Percentiles rank a stretch among this genome's conserved stretches.
phyloP scores from a whole-genome alignment of 2,329 filamentous ascomycete genomes.

The Ceratocystiopsis sp. region DNA sequence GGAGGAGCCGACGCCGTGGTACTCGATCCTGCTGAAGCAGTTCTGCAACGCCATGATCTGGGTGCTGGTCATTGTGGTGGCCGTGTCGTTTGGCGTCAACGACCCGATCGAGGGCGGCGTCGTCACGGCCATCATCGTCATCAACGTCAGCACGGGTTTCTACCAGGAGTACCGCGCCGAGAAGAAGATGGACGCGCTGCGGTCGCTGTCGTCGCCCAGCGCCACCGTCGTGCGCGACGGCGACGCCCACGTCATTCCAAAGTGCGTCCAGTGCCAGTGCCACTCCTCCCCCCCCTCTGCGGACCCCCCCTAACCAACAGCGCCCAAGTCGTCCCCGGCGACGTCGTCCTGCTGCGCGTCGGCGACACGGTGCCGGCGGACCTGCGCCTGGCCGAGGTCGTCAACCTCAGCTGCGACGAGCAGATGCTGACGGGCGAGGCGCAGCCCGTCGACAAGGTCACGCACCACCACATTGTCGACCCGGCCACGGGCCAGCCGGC shows the following conservation, averaged over 20 bases:
- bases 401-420: conserved; percentile 70
- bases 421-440: conserved; percentile 64
- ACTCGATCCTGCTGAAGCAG: conserved; percentile 57
- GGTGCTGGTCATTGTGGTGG: conserved; percentile 60
- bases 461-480: conserved; percentile 28
- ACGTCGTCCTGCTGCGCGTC: conserved; percentile 49
- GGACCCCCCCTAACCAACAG: conserved; percentile 15
- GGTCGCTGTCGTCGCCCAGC: conserved; percentile 44
- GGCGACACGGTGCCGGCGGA: conserved; percentile 64
- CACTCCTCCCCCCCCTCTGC: conserved; percentile 29
- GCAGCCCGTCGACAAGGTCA: conserved; percentile 50
- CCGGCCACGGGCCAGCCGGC: conserved; percentile 29
- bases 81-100: conserved; percentile 46
- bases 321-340: conserved; percentile 52
- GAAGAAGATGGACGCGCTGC: conserved; percentile 48
- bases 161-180: conserved; percentile 47
- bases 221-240: conserved; percentile 45
- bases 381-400: conserved; percentile 49
- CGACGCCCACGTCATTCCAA: conserved; percentile 37
- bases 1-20: conserved; percentile 47
- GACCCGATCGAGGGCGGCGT: conserved; percentile 23
- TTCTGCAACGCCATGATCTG: conserved; percentile 65
- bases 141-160: conserved; percentile 54
- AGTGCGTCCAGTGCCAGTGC: conserved; percentile 26
- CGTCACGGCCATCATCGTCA: conserved; percentile 22